A percentile compares a stretch with the other conserved stretches of the same genome.
Conservation (phyloP, 768 basidiomycete genomes). For the Amanita phalloides region DNA sequence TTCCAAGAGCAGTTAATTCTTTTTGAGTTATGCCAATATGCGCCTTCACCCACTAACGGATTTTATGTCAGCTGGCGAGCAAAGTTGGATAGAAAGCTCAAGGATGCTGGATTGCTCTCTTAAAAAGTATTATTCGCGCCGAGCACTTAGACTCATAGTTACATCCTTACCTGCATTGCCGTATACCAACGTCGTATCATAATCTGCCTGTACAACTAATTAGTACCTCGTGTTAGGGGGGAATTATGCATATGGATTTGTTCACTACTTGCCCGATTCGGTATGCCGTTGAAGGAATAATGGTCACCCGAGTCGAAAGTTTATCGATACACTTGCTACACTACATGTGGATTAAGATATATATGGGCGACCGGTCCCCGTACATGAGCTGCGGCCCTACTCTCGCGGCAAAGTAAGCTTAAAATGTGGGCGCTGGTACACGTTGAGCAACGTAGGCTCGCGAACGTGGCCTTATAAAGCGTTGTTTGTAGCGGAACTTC, state of each 20-base stretch:
- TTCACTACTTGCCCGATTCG: slow-evolving; percentile 1
- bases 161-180: slow-evolving; percentile 1
- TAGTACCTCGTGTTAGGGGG: background rate
- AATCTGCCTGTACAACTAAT: background rate
- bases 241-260: background rate
- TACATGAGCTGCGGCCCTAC: background rate
- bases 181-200: background rate
- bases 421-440: background rate
- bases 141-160: background rate
- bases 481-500: slow-evolving; percentile 30
- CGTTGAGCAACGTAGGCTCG: slow-evolving; percentile 7
- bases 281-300: background rate
- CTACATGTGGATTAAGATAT: background rate
- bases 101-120: slow-evolving; percentile 25
- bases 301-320: background rate
- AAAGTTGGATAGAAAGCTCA: slow-evolving; percentile 38
- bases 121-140: background rate
- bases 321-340: background rate
- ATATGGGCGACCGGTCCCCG: background rate
- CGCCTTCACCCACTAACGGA: slow-evolving; percentile 46
- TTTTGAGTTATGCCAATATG: slow-evolving; percentile 64
- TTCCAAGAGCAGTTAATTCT: slow-evolving; percentile 72
- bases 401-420: background rate
- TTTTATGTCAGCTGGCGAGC: slow-evolving; percentile 60
- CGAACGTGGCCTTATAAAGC: slow-evolving; percentile 6